Evolutionary conservation across 371 early-diverging fungal genomes (phyloP).

Genomic region (Lichtheimia hyalospora): DNA sequence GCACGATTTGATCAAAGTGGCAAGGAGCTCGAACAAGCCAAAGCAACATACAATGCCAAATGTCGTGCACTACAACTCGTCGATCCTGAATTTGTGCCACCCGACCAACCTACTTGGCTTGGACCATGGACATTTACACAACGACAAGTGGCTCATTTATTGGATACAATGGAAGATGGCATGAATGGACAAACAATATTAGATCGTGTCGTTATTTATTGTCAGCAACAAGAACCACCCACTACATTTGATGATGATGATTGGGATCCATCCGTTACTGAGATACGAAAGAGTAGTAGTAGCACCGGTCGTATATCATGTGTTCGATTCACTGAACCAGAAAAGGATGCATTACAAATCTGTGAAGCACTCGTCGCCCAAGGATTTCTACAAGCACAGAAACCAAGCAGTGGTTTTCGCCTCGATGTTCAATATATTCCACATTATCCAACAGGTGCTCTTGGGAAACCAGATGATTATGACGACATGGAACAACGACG

Average conservation of each 20-base stretch:
- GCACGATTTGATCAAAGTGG: not conserved
- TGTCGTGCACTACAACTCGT: conserved; percentile 15
- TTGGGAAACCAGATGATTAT: conserved; percentile 2
- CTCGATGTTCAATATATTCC: not conserved
- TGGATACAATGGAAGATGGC: conserved; percentile 4
- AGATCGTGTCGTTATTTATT: conserved; percentile 1
- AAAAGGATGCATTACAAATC: conserved; percentile 5
- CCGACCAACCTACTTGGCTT: conserved; percentile 9
- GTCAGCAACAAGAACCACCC: not conserved
- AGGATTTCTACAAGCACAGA: conserved; percentile 8
- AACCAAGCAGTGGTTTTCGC: not conserved
- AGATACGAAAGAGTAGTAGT: not conserved
- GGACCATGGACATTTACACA: conserved; percentile 15
- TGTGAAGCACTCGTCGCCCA: conserved; percentile 11
- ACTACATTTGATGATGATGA: too few relatives aligned
- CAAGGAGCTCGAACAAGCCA: conserved; percentile 13
- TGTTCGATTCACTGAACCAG: conserved; percentile 5
- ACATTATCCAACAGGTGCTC: not conserved
- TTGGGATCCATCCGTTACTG: too few relatives aligned
- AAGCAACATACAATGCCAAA: conserved; percentile 10
- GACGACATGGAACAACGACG: not conserved
- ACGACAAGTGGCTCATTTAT: conserved; percentile 11
- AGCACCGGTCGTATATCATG: not conserved
- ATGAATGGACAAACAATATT: conserved; percentile 5
- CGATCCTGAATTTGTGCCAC: conserved; percentile 15